A percentile compares a stretch with the other conserved stretches of the same genome.
phyloP scores from a whole-genome alignment of 2,329 filamentous ascomycete genomes.

The Amauroascus verrucosus region DNA sequence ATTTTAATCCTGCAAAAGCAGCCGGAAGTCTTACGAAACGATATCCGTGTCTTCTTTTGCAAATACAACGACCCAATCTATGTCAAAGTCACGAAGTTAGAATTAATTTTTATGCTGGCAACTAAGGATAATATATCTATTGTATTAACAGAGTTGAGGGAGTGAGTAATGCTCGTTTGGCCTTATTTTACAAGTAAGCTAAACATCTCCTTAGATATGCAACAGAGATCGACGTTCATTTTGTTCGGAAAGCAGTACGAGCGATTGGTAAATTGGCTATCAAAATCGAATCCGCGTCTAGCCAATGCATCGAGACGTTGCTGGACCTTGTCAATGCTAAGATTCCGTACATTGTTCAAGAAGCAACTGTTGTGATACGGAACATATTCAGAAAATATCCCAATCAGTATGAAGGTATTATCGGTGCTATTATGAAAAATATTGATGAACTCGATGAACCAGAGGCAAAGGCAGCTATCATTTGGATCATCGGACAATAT shows the following conservation, averaged over 20 bases:
- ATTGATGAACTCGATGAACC: slow-evolving; percentile 94
- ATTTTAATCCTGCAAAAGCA: slow-evolving; percentile 84
- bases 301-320: slow-evolving; percentile 82
- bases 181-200: neutral
- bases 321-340: slow-evolving; percentile 95
- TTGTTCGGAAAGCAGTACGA: slow-evolving; percentile 92
- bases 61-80: slow-evolving; percentile 99
- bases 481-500: slow-evolving; percentile 98
- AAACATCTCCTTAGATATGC: slow-evolving; percentile 49
- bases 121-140: slow-evolving; percentile 92
- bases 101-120: slow-evolving; percentile 97
- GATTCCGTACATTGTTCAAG: slow-evolving; percentile 96
- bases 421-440: slow-evolving; percentile 88
- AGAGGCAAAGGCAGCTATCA: slow-evolving; percentile 95
- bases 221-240: slow-evolving; percentile 97
- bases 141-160: slow-evolving; percentile 82
- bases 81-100: slow-evolving; percentile 96
- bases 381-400: slow-evolving; percentile 99
- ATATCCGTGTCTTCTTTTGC: slow-evolving; percentile 98
- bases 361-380: slow-evolving; percentile 94
- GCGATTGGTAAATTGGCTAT: slow-evolving; percentile 97
- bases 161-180: slow-evolving; percentile 45
- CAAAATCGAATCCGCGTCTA: slow-evolving; percentile 92
- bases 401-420: slow-evolving; percentile 97
- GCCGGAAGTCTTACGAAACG: slow-evolving; percentile 87